Evolutionary conservation across 495 filamentous ascomycete species (phyloP).

Genomic region (Chaetomium tenue): DNA sequence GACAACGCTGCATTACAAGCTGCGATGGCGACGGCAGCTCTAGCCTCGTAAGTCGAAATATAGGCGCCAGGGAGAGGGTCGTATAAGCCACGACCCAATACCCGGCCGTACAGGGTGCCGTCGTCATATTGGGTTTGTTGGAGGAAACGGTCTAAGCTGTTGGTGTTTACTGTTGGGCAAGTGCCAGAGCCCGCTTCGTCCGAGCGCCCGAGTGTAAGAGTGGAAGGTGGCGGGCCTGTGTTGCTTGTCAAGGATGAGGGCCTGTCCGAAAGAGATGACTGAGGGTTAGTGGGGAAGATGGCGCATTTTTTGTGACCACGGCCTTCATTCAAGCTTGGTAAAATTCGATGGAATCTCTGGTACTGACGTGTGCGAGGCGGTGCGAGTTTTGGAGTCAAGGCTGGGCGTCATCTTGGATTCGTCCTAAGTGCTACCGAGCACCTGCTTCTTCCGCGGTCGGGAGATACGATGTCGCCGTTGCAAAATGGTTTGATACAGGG

Average conservation of each 20-base stretch:
- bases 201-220: background rate
- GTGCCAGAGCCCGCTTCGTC: background rate
- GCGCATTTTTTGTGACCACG: too few species aligned
- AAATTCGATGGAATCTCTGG: too few species aligned
- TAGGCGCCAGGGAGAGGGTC: background rate
- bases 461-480: too few species aligned
- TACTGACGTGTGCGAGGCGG: too few species aligned
- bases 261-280: too few species aligned
- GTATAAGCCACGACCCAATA: background rate
- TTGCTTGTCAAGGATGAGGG: background rate
- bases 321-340: too few species aligned
- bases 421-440: too few species aligned
- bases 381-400: too few species aligned
- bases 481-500: too few species aligned
- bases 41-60: background rate
- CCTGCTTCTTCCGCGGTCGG: too few species aligned
- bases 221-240: background rate
- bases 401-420: too few species aligned
- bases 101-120: background rate
- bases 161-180: background rate
- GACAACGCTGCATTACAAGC: background rate
- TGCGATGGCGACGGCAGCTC: background rate
- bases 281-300: too few species aligned
- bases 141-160: constrained; percentile 7
- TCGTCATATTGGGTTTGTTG: constrained; percentile 2